These are phyloP conservation scores for Odontarrhena argentea DNA, from an alignment of 345 rosid species.

Conservation along the genomic window DNA sequence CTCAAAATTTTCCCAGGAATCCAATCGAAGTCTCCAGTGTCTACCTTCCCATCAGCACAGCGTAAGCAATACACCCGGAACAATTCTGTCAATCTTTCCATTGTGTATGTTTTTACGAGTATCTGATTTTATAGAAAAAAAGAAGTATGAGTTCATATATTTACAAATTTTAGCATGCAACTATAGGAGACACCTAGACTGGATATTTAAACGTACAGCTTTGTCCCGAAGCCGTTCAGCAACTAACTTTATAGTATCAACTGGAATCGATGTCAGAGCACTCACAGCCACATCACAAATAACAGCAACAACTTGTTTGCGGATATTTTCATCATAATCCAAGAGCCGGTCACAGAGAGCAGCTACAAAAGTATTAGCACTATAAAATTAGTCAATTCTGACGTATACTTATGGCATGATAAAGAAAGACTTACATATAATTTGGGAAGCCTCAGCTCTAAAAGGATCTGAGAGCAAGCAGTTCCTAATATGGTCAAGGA, in stretches of 20 bases:
- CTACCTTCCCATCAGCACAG: conserved; percentile 53
- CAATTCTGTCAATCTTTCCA: conserved; percentile 90
- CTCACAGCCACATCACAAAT: conserved; percentile 80
- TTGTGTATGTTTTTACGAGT: conserved; percentile 76
- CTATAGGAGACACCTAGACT: conserved; percentile 28
- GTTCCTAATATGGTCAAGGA: conserved; percentile 82
- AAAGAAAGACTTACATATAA: conserved; percentile 60
- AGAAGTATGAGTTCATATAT: conserved; percentile 23
- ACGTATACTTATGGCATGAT: conserved; percentile 15
- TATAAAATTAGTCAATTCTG: conserved; percentile 27
- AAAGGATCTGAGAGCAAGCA: conserved; percentile 74
- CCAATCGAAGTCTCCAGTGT: conserved; percentile 71
- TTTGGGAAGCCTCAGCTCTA: conserved; percentile 79
- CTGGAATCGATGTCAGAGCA: conserved; percentile 63
- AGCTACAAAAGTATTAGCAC: conserved; percentile 54
- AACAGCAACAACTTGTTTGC: conserved; percentile 93
- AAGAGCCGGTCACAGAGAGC: conserved; percentile 92
- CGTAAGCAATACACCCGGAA: conserved; percentile 63
- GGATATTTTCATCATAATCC: conserved; percentile 96
- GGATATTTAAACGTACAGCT: conserved; percentile 62
- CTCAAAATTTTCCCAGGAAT: conserved; percentile 94
- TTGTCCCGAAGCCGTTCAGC: conserved; percentile 96
- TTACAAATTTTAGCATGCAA: conserved; percentile 26
- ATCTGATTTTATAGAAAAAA: conserved; percentile 50
- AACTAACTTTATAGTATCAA: conserved; percentile 72